Percentiles rank a stretch among this genome's conserved stretches.
Conservation (phyloP, 257 asterid genomes). For the Misopates orontium region DNA sequence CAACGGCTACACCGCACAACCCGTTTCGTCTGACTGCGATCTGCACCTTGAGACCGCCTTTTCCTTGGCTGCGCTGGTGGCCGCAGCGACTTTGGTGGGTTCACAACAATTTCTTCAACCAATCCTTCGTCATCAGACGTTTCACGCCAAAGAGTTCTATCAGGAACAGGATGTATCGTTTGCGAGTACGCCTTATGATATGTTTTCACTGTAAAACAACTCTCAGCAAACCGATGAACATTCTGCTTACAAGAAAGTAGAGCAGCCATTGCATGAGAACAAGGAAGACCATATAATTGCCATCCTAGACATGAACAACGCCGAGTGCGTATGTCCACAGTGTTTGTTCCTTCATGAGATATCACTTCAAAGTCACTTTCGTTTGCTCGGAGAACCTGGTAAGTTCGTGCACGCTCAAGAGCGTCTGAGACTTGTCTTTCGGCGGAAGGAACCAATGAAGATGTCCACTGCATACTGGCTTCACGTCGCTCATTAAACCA, state of each 20-base stretch:
- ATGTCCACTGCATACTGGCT: conserved; percentile 63
- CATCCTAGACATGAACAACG: conserved; percentile 60
- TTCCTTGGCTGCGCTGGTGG: conserved; percentile 54
- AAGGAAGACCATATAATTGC: conserved; percentile 65
- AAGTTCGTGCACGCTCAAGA: conserved; percentile 47
- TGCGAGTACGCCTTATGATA: conserved; percentile 63
- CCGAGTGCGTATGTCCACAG: conserved; percentile 54
- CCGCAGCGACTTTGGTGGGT: conserved; percentile 60
- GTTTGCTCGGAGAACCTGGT: conserved; percentile 55
- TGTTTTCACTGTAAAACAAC: conserved; percentile 64
- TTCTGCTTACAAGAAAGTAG: conserved; percentile 67
- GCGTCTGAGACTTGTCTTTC: conserved; percentile 63
- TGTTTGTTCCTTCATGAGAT: conserved; percentile 53
- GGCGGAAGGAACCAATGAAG: conserved; percentile 59
- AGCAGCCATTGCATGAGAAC: conserved; percentile 71
- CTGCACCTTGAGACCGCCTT: conserved; percentile 46
- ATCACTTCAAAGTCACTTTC: conserved; percentile 67
- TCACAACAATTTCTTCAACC: conserved; percentile 40
- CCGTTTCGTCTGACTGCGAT: conserved; percentile 43
- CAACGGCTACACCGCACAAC: conserved; percentile 80
- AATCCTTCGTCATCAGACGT: conserved; percentile 26
- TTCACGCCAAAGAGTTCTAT: conserved; percentile 59
- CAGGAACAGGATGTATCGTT: conserved; percentile 75
- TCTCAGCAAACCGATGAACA: conserved; percentile 66
- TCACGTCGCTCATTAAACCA: conserved; percentile 76